phyloP scores from a whole-genome alignment of 129 eudicot genomes.

The Lonicera japonica region DNA sequence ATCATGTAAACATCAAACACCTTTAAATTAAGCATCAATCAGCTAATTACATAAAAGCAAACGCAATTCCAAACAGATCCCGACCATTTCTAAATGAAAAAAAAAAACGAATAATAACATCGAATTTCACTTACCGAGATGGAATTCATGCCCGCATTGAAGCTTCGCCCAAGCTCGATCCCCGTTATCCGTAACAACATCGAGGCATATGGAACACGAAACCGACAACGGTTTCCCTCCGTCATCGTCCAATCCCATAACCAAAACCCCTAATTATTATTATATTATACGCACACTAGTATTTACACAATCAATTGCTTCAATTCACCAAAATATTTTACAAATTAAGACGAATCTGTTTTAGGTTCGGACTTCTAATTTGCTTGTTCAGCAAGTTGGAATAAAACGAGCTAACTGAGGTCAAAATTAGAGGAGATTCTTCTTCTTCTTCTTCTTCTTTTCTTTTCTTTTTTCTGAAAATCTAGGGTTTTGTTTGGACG shows the following conservation, averaged over 20 bases:
- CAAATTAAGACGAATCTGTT: too few species aligned
- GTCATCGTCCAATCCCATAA: slow-evolving; percentile 70
- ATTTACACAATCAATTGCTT: not conserved
- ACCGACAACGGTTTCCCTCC: slow-evolving; percentile 40
- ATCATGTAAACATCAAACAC: too few species aligned
- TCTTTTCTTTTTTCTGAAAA: not conserved
- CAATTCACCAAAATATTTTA: not conserved
- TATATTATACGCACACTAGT: not conserved
- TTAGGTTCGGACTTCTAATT: too few species aligned
- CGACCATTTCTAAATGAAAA: too few species aligned
- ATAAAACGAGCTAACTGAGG: too few species aligned
- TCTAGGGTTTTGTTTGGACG: slow-evolving; percentile 3
- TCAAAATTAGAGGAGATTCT: too few species aligned
- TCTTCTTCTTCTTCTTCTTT: too few species aligned
- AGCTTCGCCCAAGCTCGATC: slow-evolving; percentile 91
- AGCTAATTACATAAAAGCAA: too few species aligned
- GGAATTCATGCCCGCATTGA: slow-evolving; percentile 82
- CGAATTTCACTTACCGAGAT: slow-evolving; percentile 49
- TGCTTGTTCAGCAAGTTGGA: too few species aligned
- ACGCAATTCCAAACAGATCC: too few species aligned
- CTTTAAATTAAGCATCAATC: too few species aligned
- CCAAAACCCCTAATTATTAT: not conserved
- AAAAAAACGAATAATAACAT: too few species aligned
- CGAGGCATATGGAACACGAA: slow-evolving; percentile 89
- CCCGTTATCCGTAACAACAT: slow-evolving; percentile 60